Percentiles rank a stretch among this genome's conserved stretches.
phyloP scores from a whole-genome alignment of 2,329 filamentous ascomycete genomes.

The Aspergillus pseudotamarii region DNA sequence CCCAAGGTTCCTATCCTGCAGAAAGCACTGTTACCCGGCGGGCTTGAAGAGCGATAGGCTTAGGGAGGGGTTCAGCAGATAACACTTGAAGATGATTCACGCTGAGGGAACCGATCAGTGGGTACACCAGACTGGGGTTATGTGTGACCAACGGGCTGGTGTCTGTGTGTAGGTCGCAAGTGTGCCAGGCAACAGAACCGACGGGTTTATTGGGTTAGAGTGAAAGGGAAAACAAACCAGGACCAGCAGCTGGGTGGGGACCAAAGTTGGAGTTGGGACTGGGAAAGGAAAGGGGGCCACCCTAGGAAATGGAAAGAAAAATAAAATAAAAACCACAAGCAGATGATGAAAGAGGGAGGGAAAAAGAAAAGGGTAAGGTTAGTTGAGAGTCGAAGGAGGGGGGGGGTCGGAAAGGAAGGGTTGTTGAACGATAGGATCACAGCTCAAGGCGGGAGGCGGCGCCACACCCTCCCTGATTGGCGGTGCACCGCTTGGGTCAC shows the following conservation, averaged over 20 bases:
- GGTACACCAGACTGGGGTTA: constrained; percentile 22
- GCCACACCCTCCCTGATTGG: constrained; percentile 19
- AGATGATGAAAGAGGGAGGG: constrained; percentile 8
- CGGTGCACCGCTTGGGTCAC: constrained; percentile 4
- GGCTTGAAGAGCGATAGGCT: neutral
- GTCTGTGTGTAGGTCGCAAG: constrained; percentile 13
- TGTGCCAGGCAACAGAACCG: constrained; percentile 7
- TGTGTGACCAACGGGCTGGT: constrained; percentile 20
- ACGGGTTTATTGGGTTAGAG: constrained; percentile 19
- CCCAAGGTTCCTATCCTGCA: constrained; percentile 24
- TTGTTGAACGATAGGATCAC: constrained; percentile 6
- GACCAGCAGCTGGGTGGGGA: constrained; percentile 19
- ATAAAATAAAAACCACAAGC: neutral
- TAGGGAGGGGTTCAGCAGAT: constrained; percentile 1
- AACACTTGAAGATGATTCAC: constrained; percentile 23
- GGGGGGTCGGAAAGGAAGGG: neutral
- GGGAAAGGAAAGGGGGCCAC: constrained; percentile 9
- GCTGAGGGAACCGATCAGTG: constrained; percentile 27
- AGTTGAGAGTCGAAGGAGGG: constrained; percentile 1
- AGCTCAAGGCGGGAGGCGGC: constrained; percentile 16
- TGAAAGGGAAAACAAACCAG: constrained; percentile 9
- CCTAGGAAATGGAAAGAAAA: constrained; percentile 16
- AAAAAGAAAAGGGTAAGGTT: constrained; percentile 3
- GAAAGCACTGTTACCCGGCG: constrained; percentile 12
- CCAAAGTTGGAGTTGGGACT: constrained; percentile 18